Base-by-base conservation (phyloP, 2,329 filamentous ascomycete species). In the Phialocephala sp. region DNA sequence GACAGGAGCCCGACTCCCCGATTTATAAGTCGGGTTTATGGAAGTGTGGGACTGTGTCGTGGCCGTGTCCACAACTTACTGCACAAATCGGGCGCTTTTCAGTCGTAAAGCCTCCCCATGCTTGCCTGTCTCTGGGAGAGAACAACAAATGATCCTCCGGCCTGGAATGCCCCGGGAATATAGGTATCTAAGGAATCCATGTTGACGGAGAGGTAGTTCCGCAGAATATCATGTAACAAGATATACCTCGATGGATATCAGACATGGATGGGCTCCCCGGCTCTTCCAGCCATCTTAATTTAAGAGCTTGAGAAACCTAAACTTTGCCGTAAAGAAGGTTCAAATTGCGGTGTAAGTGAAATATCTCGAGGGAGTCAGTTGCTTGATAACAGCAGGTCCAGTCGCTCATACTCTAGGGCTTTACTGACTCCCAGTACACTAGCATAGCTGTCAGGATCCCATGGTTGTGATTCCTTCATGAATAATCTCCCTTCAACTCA, bases 241-340 rank as follows among this genome's bases (percentile, higher is more conserved):
- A 11, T 22, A 11, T 9, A 8, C 11, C 22, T 50, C 18, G n/a
- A n/a, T 20, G 12, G 45, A 8, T 14, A 18, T 54, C 50, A 54
- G 50, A 35, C 50, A 54, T 54, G 50, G 50, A 32, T 54, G 27
- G 24, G 32, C 24, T 54, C 24, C 12, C 50, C 24, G 50, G 50
- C 22, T 15, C 50, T 32, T 18, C 24, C 50, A 32, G 9, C 15
- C 15, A n/a, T 54, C 50, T 9, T 12, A n/a, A 14, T 27, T 14
- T 18, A 54, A 54, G 18, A 54, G 12, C 22, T 35, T 54, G 14
- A 32, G 27, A 32, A 32, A 6, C 27, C 3, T 32, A n/a, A n/a
- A 20, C 45, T 20, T 50, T 24, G 45, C 8, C 4, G 20, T 15
- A 35, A n/a, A 54, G 11, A 27, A 35, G 8, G 4, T 54, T 27